Base-by-base conservation (phyloP, 805 yeast species). In the Candida silvatica region DNA sequence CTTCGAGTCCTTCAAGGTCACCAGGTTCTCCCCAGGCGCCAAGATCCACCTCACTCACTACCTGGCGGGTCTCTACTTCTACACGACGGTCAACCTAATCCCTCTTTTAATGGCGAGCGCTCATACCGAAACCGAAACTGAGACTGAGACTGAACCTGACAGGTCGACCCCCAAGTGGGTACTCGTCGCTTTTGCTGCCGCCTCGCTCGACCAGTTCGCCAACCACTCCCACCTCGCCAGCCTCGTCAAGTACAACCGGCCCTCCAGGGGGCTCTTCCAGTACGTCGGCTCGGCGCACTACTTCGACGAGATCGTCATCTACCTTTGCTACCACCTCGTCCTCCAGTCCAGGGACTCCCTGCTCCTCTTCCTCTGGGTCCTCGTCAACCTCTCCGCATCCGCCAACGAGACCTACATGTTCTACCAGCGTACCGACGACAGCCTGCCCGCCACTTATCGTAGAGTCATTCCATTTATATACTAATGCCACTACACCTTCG, bases 31-130 rank as follows among this genome's bases (percentile, higher is more conserved):
- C 3, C 29, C 51, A 2, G 47, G 48, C 1, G 65, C 86, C 3
- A 65, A 65, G 39, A 81, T 82, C 62, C 78, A 80, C 47, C 46
- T 80, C 25, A 61, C 74, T 1, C 92, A 82, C 54, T 82, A 80
- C 46, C 33, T 75, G 1, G 79, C 71, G 4, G 94, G 92, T 0
- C 23, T 79, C 4, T 61, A 65, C 45, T 80, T 74, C 47, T 82
- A 82, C 43, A 36, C 70, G 0, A 51, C 69, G 1, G 57, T 77
- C 7, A 66, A 73, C 36, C 19, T 66, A 6, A 66, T 47, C 16
- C 58, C 59, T 0, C 30, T 43, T 4, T 34, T 48, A 15, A n/a
- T n/a, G n/a, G n/a, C n/a, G n/a, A n/a, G n/a, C 33, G 36, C 20
- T 42, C 64, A 17, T 17, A 23, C 9, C 9, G 9, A 9, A 38